phyloP scores from a whole-genome alignment of 768 basidiomycete species.

The Chalciporus piperatus region DNA sequence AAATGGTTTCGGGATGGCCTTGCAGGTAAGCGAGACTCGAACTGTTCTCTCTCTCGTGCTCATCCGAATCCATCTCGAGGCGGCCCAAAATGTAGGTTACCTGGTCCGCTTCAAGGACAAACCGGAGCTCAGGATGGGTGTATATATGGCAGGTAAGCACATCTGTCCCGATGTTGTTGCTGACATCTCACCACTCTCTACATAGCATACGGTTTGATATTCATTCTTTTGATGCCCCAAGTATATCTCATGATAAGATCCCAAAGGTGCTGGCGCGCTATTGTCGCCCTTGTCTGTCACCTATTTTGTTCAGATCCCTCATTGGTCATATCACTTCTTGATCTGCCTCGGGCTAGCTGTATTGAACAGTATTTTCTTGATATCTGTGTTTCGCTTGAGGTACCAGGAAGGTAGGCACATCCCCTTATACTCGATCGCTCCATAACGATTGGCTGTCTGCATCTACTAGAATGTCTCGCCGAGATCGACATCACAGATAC shows the following conservation, averaged over 20 bases:
- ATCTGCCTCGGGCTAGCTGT: conserved; percentile 65
- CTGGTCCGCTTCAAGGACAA: conserved; percentile 37
- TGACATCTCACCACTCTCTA: background rate
- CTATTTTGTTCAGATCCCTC: conserved; percentile 62
- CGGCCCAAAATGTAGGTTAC: conserved; percentile 44
- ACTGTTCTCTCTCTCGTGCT: background rate
- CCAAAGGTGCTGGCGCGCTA: conserved; percentile 61
- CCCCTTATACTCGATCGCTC: background rate
- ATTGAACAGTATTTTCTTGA: conserved; percentile 50
- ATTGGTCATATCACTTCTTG: conserved; percentile 81
- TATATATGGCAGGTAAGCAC: conserved; percentile 42
- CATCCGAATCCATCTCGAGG: conserved; percentile 17
- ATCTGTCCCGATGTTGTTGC: background rate
- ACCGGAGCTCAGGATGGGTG: conserved; percentile 34
- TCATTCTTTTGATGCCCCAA: background rate
- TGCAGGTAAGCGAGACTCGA: conserved; percentile 34
- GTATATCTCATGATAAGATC: conserved; percentile 9
- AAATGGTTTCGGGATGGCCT: conserved; percentile 38
- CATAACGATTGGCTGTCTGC: background rate
- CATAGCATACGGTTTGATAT: background rate
- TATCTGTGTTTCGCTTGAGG: conserved; percentile 61
- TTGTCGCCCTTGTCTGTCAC: conserved; percentile 75
- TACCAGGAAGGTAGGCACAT: conserved; percentile 62
- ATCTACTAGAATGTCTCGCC: conserved; percentile 46
- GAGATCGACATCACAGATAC: conserved; percentile 48